Evolutionary conservation across 2,329 filamentous ascomycete species (phyloP).

Genomic region (Cladosporium sp.): DNA sequence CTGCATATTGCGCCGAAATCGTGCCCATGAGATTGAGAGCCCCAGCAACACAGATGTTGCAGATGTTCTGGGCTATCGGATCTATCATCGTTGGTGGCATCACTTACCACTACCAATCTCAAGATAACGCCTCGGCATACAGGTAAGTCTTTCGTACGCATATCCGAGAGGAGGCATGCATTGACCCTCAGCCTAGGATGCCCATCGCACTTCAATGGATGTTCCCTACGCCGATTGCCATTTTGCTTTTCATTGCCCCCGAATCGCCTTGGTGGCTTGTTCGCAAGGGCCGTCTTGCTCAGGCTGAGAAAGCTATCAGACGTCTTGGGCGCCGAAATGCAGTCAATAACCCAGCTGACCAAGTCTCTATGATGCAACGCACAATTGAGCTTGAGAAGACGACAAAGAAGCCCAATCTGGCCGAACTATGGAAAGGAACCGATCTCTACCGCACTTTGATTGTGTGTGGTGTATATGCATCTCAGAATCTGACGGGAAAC

Average conservation of each 20-base stretch:
- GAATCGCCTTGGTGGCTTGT: constrained; percentile 59
- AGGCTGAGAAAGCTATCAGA: constrained; percentile 48
- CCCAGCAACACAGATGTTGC: constrained; percentile 61
- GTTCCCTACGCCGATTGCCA: constrained; percentile 57
- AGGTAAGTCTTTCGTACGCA: constrained; percentile 37
- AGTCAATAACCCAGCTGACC: constrained; percentile 42
- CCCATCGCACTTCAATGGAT: constrained; percentile 61
- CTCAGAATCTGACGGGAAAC: constrained; percentile 62
- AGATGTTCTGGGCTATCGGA: constrained; percentile 67
- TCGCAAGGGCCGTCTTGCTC: constrained; percentile 49
- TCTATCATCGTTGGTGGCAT: constrained; percentile 60
- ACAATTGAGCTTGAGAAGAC: constrained; percentile 56
- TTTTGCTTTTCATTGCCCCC: constrained; percentile 53
- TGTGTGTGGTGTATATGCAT: constrained; percentile 58
- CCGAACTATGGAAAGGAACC: constrained; percentile 58
- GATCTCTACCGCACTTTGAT: constrained; percentile 57
- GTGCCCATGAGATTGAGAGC: constrained; percentile 60
- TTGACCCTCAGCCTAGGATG: constrained; percentile 43
- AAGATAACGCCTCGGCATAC: constrained; percentile 39
- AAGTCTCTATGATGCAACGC: constrained; percentile 61
- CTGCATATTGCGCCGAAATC: constrained; percentile 63
- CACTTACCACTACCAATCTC: constrained; percentile 55
- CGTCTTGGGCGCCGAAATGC: constrained; percentile 51
- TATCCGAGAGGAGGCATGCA: neutral
- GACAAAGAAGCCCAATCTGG: constrained; percentile 48